These are phyloP conservation scores for Cymodocea nodosa DNA, from an alignment of 116 monocot genomes.

Conservation along the genomic window DNA sequence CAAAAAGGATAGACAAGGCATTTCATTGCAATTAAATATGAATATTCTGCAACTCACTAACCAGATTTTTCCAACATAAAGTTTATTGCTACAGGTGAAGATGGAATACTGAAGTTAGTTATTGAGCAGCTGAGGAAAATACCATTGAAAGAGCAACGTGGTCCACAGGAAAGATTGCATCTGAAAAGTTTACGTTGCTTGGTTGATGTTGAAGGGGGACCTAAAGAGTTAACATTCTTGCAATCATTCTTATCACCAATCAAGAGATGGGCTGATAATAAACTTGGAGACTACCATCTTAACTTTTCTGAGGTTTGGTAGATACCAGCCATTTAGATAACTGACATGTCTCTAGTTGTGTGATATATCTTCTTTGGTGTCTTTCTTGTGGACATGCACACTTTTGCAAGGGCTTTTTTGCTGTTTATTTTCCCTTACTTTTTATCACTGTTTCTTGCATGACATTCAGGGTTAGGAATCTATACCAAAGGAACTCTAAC, in stretches of 20 bases:
- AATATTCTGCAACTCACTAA: neutral
- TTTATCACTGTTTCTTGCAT: too few relatives aligned
- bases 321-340: neutral
- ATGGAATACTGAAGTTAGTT: conserved; percentile 34
- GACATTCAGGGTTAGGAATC: too few relatives aligned
- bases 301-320: conserved; percentile 74
- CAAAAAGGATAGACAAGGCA: too few relatives aligned
- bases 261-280: conserved; percentile 83
- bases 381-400: too few relatives aligned
- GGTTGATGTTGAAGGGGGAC: conserved; percentile 47
- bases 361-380: too few relatives aligned
- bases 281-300: conserved; percentile 74
- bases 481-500: too few relatives aligned
- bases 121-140: conserved; percentile 72
- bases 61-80: conserved; percentile 11
- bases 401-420: too few relatives aligned
- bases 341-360: too few relatives aligned
- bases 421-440: too few relatives aligned
- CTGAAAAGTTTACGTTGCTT: conserved; percentile 60
- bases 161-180: conserved; percentile 87
- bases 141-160: conserved; percentile 80
- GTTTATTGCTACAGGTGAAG: conserved; percentile 86
- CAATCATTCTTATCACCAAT: conserved; percentile 70
- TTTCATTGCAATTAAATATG: too few relatives aligned
- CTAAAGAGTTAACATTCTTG: conserved; percentile 49